These are phyloP conservation scores for Tulasnella sp. DNA, from an alignment of 768 basidiomycete genomes.

Conservation along the genomic window DNA sequence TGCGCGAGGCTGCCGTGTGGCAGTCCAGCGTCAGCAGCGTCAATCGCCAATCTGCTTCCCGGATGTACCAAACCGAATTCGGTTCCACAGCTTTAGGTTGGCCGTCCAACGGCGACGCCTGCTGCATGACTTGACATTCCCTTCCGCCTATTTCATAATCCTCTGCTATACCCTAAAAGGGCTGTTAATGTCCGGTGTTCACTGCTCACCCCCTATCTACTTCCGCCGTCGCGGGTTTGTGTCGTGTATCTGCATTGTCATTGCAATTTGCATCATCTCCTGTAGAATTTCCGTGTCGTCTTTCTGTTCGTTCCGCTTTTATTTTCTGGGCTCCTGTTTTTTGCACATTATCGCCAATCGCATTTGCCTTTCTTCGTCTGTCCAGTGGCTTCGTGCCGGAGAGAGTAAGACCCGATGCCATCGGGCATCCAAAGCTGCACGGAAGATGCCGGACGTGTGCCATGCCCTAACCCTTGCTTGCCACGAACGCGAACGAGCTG, in stretches of 20 bases:
- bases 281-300: background rate
- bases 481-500: background rate
- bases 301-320: background rate
- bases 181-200: slow-evolving; percentile 9
- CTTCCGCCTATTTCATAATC: background rate
- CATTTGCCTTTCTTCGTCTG: background rate
- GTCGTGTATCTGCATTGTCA: slow-evolving; percentile 7
- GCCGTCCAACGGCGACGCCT: slow-evolving; percentile 23
- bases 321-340: background rate
- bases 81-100: slow-evolving; percentile 16
- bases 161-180: slow-evolving; percentile 6
- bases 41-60: slow-evolving; percentile 7
- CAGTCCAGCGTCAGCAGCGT: slow-evolving; percentile 2
- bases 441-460: background rate
- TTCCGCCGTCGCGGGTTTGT: background rate
- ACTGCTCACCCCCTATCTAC: slow-evolving; percentile 12
- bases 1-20: slow-evolving; percentile 1
- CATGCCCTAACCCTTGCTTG: background rate
- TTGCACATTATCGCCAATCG: slow-evolving; percentile 1
- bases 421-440: background rate
- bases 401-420: background rate
- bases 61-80: slow-evolving; percentile 11
- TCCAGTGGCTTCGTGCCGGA: background rate
- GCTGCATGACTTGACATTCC: slow-evolving; percentile 18
- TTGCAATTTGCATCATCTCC: slow-evolving; percentile 9